Percentiles rank a stretch among this genome's conserved stretches.
phyloP scores from a whole-genome alignment of 495 filamentous ascomycete species.

The Tuber indicum region DNA sequence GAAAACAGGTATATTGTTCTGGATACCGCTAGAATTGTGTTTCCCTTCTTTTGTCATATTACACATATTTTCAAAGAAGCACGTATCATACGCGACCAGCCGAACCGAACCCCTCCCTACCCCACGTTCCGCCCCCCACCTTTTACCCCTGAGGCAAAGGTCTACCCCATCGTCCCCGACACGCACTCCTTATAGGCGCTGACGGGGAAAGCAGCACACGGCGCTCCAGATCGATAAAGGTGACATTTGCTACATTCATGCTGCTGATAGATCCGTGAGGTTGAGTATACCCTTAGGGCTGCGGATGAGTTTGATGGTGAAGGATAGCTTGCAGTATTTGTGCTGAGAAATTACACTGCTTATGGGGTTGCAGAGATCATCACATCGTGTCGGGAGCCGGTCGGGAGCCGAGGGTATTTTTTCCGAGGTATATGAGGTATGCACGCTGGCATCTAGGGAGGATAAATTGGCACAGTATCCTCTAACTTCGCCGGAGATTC shows the following conservation, averaged over 20 bases:
- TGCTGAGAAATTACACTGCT: conserved; percentile 78
- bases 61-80: no score
- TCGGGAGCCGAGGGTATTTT: conserved; percentile 65
- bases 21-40: conserved; percentile 61
- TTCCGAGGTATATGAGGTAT: conserved; percentile 59
- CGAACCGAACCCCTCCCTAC: no score
- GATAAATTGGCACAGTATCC: neutral
- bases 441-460: no score
- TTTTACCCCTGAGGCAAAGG: no score
- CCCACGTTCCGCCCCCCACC: neutral
- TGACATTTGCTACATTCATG: conserved; percentile 85
- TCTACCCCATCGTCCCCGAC: no score
- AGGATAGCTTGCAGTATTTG: conserved; percentile 77
- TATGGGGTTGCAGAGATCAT: conserved; percentile 88
- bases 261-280: conserved; percentile 67
- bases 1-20: conserved; percentile 67
- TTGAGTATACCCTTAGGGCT: conserved; percentile 68
- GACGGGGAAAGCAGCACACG: conserved; percentile 16
- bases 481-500: no score
- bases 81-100: no score
- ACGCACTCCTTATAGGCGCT: no score
- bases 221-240: conserved; percentile 48
- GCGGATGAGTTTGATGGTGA: conserved; percentile 71
- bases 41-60: no score
- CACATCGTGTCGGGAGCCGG: conserved; percentile 66